Evolutionary conservation across 768 basidiomycete species (phyloP).

Genomic region (Tephrocybe sp.): DNA sequence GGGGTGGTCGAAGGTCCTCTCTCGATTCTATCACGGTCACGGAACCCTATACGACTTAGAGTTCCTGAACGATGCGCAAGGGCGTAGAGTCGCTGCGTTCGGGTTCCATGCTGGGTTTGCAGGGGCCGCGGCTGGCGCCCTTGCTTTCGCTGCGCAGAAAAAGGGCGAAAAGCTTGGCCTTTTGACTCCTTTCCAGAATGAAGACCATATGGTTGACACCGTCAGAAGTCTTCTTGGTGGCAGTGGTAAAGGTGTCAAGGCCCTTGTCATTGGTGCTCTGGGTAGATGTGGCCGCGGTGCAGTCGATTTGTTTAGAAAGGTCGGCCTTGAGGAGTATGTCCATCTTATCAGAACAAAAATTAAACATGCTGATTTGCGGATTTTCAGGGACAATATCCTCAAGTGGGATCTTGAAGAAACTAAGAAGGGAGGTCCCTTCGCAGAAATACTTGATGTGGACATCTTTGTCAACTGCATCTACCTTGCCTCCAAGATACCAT

Average conservation of each 20-base stretch:
- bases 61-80: constrained; percentile 82
- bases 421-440: constrained; percentile 93
- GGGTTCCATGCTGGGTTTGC: constrained; percentile 99
- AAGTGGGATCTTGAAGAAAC: constrained; percentile 99
- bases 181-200: constrained; percentile 82
- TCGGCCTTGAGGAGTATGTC: constrained; percentile 90
- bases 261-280: constrained; percentile 93
- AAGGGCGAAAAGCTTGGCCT: constrained; percentile 60
- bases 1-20: constrained; percentile 86
- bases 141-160: constrained; percentile 72
- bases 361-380: background rate
- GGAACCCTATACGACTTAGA: constrained; percentile 95
- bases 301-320: constrained; percentile 92
- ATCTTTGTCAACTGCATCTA: constrained; percentile 99
- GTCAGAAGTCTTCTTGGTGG: constrained; percentile 69
- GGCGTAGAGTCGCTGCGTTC: constrained; percentile 95
- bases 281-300: constrained; percentile 95
- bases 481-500: constrained; percentile 79
- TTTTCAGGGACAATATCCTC: constrained; percentile 78
- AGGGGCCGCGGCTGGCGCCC: constrained; percentile 90
- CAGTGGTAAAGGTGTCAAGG: constrained; percentile 73
- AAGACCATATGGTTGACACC: constrained; percentile 74
- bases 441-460: constrained; percentile 94
- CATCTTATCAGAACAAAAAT: constrained; percentile 5
- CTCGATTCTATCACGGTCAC: constrained; percentile 79